These are phyloP conservation scores for Aspergillus alliaceus DNA, from an alignment of 2,329 filamentous ascomycete genomes.

Conservation along the genomic window DNA sequence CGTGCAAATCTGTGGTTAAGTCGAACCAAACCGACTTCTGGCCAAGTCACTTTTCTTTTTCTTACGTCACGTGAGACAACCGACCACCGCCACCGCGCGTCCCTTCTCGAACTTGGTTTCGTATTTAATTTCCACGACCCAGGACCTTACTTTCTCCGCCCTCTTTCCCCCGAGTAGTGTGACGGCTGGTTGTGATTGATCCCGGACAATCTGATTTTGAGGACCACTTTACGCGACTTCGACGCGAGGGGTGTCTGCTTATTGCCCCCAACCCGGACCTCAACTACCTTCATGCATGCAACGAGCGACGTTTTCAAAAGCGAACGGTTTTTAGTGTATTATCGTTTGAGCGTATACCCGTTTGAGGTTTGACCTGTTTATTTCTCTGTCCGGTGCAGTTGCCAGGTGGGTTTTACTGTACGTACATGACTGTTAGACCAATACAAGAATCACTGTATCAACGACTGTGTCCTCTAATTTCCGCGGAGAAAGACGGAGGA, in stretches of 20 bases:
- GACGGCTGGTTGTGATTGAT: background rate
- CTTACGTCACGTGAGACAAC: background rate
- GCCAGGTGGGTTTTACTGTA: slow-evolving; percentile 1
- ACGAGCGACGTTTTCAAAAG: slow-evolving; percentile 13
- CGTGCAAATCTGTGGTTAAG: slow-evolving; percentile 32
- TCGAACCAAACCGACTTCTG: slow-evolving; percentile 12
- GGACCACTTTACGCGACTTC: background rate
- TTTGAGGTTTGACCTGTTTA: slow-evolving; percentile 10
- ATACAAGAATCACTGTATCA: background rate
- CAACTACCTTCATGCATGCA: slow-evolving; percentile 7
- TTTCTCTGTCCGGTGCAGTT: background rate
- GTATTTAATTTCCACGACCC: slow-evolving; percentile 9
- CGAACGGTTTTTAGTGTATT: slow-evolving; percentile 17
- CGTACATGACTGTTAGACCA: slow-evolving; percentile 2
- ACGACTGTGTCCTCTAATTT: background rate
- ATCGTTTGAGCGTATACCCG: slow-evolving; percentile 33
- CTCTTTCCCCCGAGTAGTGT: background rate
- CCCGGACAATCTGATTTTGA: background rate
- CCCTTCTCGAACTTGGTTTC: background rate
- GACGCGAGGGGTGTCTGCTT: slow-evolving; percentile 6
- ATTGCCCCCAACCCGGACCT: background rate
- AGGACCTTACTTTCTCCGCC: slow-evolving; percentile 3
- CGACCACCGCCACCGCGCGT: background rate
- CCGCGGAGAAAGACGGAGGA: background rate
- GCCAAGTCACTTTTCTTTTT: slow-evolving; percentile 7